Evolutionary conservation across 441 rosid species (phyloP).

Genomic region (Sinapis alba): DNA sequence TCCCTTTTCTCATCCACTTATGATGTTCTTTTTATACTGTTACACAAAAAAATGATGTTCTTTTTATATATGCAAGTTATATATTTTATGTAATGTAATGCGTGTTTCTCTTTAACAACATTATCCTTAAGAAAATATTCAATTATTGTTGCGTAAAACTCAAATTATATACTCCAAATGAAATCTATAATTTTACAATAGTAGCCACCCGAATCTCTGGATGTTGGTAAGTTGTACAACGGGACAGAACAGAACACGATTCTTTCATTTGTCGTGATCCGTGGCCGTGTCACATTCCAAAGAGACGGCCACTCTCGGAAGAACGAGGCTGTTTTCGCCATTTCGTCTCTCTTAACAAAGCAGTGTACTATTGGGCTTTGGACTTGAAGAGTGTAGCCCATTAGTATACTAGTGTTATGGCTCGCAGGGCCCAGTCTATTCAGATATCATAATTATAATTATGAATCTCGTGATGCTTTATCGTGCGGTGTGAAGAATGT

Average conservation of each 20-base stretch:
- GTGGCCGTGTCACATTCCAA: neutral
- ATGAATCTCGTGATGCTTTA: slow-evolving; percentile 28
- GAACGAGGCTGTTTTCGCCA: neutral
- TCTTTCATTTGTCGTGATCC: neutral
- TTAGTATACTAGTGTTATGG: neutral
- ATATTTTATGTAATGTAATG: neutral
- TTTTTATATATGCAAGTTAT: neutral
- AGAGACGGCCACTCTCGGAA: too few relatives aligned
- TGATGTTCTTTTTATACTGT: too few relatives aligned
- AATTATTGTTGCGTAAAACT: neutral
- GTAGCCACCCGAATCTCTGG: neutral
- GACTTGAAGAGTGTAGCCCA: neutral
- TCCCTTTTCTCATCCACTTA: neutral
- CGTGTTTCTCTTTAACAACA: neutral
- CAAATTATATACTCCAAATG: neutral
- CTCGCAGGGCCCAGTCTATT: neutral
- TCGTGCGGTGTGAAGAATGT: slow-evolving; percentile 24
- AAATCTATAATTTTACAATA: neutral
- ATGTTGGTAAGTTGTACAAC: neutral
- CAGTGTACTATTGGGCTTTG: slow-evolving; percentile 4
- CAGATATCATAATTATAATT: neutral
- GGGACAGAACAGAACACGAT: neutral
- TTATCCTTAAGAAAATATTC: neutral
- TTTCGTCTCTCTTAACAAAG: neutral
- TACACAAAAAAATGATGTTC: too few relatives aligned